phyloP scores from a whole-genome alignment of 2,329 filamentous ascomycete species.

The Fusarium longipes region DNA sequence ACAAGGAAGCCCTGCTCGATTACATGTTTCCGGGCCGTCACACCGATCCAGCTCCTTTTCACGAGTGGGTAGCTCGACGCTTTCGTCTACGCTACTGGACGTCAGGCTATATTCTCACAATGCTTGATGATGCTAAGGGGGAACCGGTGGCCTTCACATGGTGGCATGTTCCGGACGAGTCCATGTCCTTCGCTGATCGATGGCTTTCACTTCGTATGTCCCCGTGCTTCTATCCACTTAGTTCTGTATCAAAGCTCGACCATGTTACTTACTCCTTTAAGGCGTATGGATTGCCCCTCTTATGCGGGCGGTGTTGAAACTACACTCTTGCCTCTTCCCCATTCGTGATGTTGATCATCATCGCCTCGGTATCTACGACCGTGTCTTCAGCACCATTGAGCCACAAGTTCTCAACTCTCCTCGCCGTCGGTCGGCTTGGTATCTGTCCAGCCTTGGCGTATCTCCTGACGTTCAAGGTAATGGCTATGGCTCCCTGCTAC shows the following conservation, averaged over 20 bases:
- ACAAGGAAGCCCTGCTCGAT: constrained; percentile 47
- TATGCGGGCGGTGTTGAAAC: constrained; percentile 39
- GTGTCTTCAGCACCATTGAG: constrained; percentile 44
- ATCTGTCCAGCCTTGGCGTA: constrained; percentile 52
- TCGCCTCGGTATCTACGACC: constrained; percentile 42
- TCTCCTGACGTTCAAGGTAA: constrained; percentile 48
- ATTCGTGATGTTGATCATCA: constrained; percentile 36
- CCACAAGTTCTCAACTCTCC: constrained; percentile 44
- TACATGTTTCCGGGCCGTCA: constrained; percentile 48
- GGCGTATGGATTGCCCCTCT: constrained; percentile 49
- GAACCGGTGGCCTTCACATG: constrained; percentile 49
- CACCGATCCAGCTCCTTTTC: constrained; percentile 36
- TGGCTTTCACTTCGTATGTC: constrained; percentile 50
- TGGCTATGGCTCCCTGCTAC: constrained; percentile 49
- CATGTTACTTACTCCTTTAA: constrained; percentile 18
- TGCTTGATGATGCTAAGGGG: constrained; percentile 38
- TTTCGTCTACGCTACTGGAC: constrained; percentile 51
- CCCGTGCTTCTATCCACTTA: neutral
- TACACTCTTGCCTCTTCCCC: constrained; percentile 45
- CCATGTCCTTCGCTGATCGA: constrained; percentile 46
- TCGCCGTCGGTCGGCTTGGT: constrained; percentile 50
- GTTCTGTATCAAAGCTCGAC: neutral
- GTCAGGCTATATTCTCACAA: constrained; percentile 47
- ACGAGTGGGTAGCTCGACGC: constrained; percentile 41
- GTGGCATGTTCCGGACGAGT: constrained; percentile 48